phyloP scores from a whole-genome alignment of 495 filamentous ascomycete species.

The Penicillium canariense region DNA sequence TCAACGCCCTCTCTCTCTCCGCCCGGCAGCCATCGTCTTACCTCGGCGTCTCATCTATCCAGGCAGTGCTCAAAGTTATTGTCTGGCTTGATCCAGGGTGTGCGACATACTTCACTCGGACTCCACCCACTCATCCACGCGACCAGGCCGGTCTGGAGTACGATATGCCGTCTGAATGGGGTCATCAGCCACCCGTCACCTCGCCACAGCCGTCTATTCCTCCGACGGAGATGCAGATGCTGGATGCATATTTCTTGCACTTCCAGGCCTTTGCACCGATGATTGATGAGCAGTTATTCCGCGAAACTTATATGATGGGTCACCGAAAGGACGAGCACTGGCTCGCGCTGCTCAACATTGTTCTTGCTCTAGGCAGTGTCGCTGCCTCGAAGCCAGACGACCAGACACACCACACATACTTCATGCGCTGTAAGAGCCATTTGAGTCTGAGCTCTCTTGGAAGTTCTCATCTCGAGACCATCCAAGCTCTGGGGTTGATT shows the following conservation, averaged over 20 bases:
- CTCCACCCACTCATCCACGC: slow-evolving; percentile 27
- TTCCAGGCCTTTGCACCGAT: slow-evolving; percentile 75
- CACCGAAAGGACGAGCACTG: slow-evolving; percentile 68
- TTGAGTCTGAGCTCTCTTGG: slow-evolving; percentile 48
- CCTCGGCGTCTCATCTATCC: slow-evolving; percentile 78
- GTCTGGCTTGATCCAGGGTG: slow-evolving; percentile 69
- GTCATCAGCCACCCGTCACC: slow-evolving; percentile 29
- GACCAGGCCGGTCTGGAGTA: slow-evolving; percentile 21
- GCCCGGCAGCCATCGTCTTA: slow-evolving; percentile 71
- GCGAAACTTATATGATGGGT: slow-evolving; percentile 66
- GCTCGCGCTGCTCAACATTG: slow-evolving; percentile 76
- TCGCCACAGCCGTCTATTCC: slow-evolving; percentile 28
- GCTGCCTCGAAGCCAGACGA: slow-evolving; percentile 67
- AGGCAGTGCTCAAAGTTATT: slow-evolving; percentile 77
- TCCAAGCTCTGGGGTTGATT: slow-evolving; percentile 66
- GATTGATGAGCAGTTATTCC: slow-evolving; percentile 72
- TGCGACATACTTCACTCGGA: slow-evolving; percentile 52
- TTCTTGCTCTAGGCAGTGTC: slow-evolving; percentile 76
- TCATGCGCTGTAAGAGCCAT: slow-evolving; percentile 65
- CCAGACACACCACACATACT: slow-evolving; percentile 70
- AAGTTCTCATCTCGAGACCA: slow-evolving; percentile 63
- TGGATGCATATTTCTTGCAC: slow-evolving; percentile 75
- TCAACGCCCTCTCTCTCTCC: slow-evolving; percentile 75
- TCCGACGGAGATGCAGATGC: slow-evolving; percentile 52
- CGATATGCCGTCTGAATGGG: slow-evolving; percentile 14